Percentiles rank a stretch among this genome's conserved stretches.
phyloP scores from a whole-genome alignment of 2,329 filamentous ascomycete species.

The Penicillium sp. region DNA sequence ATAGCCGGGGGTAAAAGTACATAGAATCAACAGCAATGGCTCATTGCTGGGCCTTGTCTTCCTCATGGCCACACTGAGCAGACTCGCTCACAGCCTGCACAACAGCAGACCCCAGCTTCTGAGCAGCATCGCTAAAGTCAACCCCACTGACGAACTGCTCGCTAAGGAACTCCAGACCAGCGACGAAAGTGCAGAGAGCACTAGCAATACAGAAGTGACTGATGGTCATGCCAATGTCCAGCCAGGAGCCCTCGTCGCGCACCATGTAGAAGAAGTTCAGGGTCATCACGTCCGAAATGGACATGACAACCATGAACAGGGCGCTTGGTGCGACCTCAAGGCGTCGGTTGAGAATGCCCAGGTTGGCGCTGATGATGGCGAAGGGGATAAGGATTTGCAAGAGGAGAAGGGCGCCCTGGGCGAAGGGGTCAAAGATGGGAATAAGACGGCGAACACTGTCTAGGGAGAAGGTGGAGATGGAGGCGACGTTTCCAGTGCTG shows the following conservation, averaged over 20 bases:
- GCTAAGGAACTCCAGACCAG: slow-evolving; percentile 80
- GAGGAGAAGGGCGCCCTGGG: slow-evolving; percentile 81
- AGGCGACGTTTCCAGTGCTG: slow-evolving; percentile 93
- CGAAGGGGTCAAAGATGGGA: slow-evolving; percentile 91
- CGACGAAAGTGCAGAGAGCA: slow-evolving; percentile 85
- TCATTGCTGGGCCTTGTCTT: slow-evolving; percentile 7
- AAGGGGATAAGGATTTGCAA: slow-evolving; percentile 94
- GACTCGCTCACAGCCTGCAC: slow-evolving; percentile 23
- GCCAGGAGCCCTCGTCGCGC: slow-evolving; percentile 92
- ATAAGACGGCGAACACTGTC: slow-evolving; percentile 86
- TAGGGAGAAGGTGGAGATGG: slow-evolving; percentile 87
- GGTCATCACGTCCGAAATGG: slow-evolving; percentile 85
- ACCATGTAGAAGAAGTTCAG: slow-evolving; percentile 98
- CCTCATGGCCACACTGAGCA: slow-evolving; percentile 21
- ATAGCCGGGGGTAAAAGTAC: slow-evolving; percentile 13
- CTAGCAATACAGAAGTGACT: slow-evolving; percentile 95
- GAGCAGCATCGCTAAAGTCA: slow-evolving; percentile 49
- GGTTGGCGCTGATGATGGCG: slow-evolving; percentile 84
- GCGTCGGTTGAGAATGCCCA: slow-evolving; percentile 87
- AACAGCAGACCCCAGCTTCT: slow-evolving; percentile 19
- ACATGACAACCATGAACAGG: slow-evolving; percentile 93
- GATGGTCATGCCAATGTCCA: slow-evolving; percentile 97
- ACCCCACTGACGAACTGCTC: slow-evolving; percentile 80
- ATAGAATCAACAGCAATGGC: neutral
- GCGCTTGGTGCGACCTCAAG: slow-evolving; percentile 84